phyloP scores from a whole-genome alignment of 2,329 filamentous ascomycete species.

The Tolypocladium ophioglossoides region DNA sequence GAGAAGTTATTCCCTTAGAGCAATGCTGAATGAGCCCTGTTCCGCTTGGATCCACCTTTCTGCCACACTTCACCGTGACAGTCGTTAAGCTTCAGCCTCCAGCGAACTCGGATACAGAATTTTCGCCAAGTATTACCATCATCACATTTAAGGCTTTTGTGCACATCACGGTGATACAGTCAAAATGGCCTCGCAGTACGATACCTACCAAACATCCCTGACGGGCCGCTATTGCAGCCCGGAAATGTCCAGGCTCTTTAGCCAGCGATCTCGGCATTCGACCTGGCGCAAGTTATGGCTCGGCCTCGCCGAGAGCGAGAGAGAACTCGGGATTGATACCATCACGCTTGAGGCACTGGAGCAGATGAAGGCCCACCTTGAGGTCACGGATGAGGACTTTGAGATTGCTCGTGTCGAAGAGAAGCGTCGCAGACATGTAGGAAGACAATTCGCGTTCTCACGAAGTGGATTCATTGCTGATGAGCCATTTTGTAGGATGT shows the following conservation, averaged over 20 bases:
- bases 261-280: conserved; percentile 59
- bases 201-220: conserved; percentile 52
- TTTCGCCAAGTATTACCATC: too few relatives aligned
- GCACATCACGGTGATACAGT: too few relatives aligned
- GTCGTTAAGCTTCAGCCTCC: too few relatives aligned
- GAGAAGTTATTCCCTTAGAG: too few relatives aligned
- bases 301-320: conserved; percentile 70
- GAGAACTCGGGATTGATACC: conserved; percentile 61
- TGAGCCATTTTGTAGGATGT: conserved; percentile 22
- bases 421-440: conserved; percentile 50
- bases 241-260: conserved; percentile 75
- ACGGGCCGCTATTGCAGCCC: conserved; percentile 60
- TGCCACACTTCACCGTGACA: too few relatives aligned
- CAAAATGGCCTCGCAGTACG: conserved; percentile 1
- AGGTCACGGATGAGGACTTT: conserved; percentile 69
- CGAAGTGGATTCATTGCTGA: too few relatives aligned
- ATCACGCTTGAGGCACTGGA: conserved; percentile 67
- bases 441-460: too few relatives aligned
- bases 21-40: too few relatives aligned
- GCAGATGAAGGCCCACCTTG: conserved; percentile 63
- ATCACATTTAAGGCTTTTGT: too few relatives aligned
- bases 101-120: too few relatives aligned
- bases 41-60: too few relatives aligned
- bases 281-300: conserved; percentile 85
- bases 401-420: conserved; percentile 66